Evolutionary conservation across 352 stramenopile genomes (phyloP).

Genomic region (Phytophthora agathidicida): DNA sequence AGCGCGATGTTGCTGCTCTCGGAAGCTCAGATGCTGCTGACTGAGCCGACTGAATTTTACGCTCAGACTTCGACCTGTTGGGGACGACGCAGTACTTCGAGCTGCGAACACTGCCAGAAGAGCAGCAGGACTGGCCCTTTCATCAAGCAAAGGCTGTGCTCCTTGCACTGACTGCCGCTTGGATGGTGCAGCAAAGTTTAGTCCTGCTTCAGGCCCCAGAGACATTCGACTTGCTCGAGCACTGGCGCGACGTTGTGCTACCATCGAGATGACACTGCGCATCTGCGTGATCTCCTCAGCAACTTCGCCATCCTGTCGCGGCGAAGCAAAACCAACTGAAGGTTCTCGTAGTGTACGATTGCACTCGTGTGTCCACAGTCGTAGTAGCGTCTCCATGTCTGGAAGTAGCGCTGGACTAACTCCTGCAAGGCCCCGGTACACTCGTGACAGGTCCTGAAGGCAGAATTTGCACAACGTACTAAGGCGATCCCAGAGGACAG

Average conservation of each 20-base stretch:
- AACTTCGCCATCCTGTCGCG: slow-evolving; percentile 14
- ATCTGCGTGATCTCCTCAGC: slow-evolving; percentile 22
- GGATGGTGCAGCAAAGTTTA: slow-evolving; percentile 5
- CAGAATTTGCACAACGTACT: slow-evolving; percentile 33
- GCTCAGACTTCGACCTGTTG: neutral
- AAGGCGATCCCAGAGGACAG: slow-evolving; percentile 61
- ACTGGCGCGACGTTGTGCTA: slow-evolving; percentile 30
- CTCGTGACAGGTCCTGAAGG: slow-evolving; percentile 52
- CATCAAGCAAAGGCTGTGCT: neutral
- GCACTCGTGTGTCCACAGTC: slow-evolving; percentile 62
- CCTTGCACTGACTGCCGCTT: slow-evolving; percentile 14
- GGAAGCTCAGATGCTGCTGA: slow-evolving; percentile 8
- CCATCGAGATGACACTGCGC: slow-evolving; percentile 16
- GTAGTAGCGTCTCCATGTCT: slow-evolving; percentile 47
- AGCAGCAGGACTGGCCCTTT: slow-evolving; percentile 4
- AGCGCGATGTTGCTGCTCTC: slow-evolving; percentile 13
- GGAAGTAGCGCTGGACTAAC: slow-evolving; percentile 41
- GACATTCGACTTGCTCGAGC: slow-evolving; percentile 31
- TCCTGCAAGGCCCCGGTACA: slow-evolving; percentile 56
- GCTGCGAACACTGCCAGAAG: slow-evolving; percentile 23
- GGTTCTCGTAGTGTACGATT: slow-evolving; percentile 41
- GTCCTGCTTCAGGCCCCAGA: neutral
- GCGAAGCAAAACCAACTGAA: slow-evolving; percentile 9
- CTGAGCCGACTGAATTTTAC: slow-evolving; percentile 1
- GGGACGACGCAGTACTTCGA: slow-evolving; percentile 10